These are phyloP conservation scores for Botrytis sinoallii DNA, from an alignment of 2,329 filamentous ascomycete genomes.

Conservation along the genomic window DNA sequence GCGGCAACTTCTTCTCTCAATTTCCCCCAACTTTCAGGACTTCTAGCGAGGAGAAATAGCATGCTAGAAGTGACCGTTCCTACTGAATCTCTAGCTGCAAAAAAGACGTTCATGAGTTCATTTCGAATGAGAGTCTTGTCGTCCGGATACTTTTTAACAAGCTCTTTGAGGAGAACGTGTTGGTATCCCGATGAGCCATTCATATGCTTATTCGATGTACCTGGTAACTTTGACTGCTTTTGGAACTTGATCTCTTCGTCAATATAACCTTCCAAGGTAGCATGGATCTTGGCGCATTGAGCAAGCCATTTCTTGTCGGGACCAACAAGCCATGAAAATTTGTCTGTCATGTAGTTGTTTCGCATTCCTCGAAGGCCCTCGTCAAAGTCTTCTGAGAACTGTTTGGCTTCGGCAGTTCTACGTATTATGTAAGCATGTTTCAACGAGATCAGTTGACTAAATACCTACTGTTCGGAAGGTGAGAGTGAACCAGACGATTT, in stretches of 20 bases:
- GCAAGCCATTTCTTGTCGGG: constrained; percentile 17
- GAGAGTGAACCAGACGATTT: constrained; percentile 36
- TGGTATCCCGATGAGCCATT: background rate
- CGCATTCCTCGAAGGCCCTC: constrained; percentile 21
- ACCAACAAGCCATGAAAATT: constrained; percentile 16
- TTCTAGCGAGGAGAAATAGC: constrained; percentile 33
- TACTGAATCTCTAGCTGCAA: no score
- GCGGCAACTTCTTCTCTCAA: constrained; percentile 33
- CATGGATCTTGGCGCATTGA: constrained; percentile 18
- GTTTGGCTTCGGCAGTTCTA: constrained; percentile 3
- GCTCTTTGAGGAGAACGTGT: constrained; percentile 47
- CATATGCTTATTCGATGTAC: background rate
- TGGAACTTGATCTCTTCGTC: constrained; percentile 20
- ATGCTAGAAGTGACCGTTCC: no score
- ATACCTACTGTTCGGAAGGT: constrained; percentile 4
- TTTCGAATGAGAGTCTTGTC: constrained; percentile 41
- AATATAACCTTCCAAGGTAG: constrained; percentile 22
- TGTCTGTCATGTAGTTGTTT: constrained; percentile 17
- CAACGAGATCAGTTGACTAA: background rate
- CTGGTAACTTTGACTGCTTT: background rate
- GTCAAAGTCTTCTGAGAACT: constrained; percentile 19
- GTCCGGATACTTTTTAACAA: constrained; percentile 43
- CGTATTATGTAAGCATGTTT: background rate
- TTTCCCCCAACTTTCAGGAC: constrained; percentile 35
- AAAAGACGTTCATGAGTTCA: constrained; percentile 34